Base-by-base conservation (phyloP, 768 basidiomycete genomes). In the Pulveroboletus sp. region DNA sequence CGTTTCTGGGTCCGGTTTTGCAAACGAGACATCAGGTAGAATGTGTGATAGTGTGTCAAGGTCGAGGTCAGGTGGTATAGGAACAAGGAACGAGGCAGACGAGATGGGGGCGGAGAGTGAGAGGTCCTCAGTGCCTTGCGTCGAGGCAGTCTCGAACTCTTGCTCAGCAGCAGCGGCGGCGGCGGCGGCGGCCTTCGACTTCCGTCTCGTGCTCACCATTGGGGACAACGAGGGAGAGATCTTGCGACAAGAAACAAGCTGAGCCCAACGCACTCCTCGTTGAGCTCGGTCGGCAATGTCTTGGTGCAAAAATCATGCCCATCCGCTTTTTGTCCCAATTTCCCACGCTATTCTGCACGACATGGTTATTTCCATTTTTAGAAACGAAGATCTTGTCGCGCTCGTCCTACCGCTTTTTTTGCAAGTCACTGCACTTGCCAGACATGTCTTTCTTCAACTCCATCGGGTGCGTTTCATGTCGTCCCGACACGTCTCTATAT, bases 391-490 rank as follows among this genome's bases (percentile, higher is more conserved):
- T 57, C 31, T 32, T n/a, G 35, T n/a, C 15, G 15, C 15, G 35
- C 9, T 37, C 36, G 17, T 36, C 15, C 21, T 31, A 28, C 1
- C 0, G 14, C 42, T 44, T 24, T 24, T 33, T 24, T 43, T 36
- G 3, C 17, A 6, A 18, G 15, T 9, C 14, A 18, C 11, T 32
- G 8, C 10, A 15, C 24, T 15, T 32, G 24, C 4, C 14, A 31
- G 43, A n/a, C 33, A 89, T 89, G 87, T 89, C 87, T 30, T 89
- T 89, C 71, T 89, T 89, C 73, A 89, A 89, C 63, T 83, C 85
- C 27, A 79, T 89, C 45, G 83, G 87, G 87, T 89, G 54, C 47
- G 82, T 69, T 36, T 28, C 31, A 12, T 17, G 35, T 26, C 32
- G 37, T 47, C 18, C 24, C n/a, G 9, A 28, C 26, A 2, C 26